Base-by-base conservation (phyloP, 257 asterid genomes). In the Cruciata laevipes region DNA sequence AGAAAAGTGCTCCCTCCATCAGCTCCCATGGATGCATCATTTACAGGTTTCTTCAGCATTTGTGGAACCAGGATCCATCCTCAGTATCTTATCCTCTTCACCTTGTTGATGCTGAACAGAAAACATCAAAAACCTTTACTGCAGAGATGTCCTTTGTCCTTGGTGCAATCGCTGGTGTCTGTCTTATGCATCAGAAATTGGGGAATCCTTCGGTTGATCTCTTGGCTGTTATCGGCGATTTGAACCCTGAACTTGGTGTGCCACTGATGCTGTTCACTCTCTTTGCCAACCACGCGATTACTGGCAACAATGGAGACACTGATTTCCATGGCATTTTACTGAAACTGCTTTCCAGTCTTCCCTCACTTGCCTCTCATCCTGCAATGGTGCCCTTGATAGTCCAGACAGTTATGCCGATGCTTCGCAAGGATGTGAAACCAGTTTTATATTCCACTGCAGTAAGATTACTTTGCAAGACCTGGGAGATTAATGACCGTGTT, bases 361-460 rank as follows among this genome's bases (percentile, higher is more conserved):
- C 99, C 9, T 83, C 95, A 66, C 88, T 87, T 76, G 96, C 92
- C 73, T 84, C 97, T 57, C 92, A 90, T 77, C 78, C 95, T 71
- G 95, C 97, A 55, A 88, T 94, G 96, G 77, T 82, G 57, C 97
- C 97, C 14, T 81, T 94, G 70, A 61, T 87, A 71, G 84, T 85
- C 84, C 99, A 94, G 89, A 83, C 93, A 75, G 81, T 94, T 70
- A 73, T 77, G 76, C 97, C 99, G 65, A 94, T 94, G 97, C 96
- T 94, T 79, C 95, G 83, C 76, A 83, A 79, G 67, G 89, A 88
- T 66, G 85, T 74, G 44, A 83, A 90, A 77, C 85, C 87, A 97
- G 85, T 81, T 75, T 62, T 88, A 71, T 85, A 83, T 81, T 90
- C 95, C 67, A 85, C 95, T 67, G 97, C 95, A 11, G 80, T 80